phyloP scores from a whole-genome alignment of 2,329 filamentous ascomycete genomes.

The Ascochyta rabiei region DNA sequence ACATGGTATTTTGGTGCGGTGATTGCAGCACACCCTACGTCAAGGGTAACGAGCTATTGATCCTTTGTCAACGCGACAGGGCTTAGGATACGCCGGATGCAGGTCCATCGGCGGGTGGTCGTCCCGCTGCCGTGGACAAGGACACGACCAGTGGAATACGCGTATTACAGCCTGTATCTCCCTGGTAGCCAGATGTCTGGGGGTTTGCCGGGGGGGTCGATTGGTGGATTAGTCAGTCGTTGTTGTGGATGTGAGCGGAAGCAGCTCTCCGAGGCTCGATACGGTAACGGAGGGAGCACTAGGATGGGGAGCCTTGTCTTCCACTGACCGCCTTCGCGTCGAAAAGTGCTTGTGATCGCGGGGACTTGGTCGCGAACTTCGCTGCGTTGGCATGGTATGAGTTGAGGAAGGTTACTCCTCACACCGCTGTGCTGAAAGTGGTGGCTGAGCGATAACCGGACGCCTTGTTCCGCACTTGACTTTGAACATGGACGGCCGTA shows the following conservation, averaged over 20 bases:
- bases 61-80: constrained; percentile 5
- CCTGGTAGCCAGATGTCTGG: not conserved
- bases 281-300: constrained; percentile 21
- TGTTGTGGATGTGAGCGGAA: constrained; percentile 22
- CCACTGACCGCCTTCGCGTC: constrained; percentile 29
- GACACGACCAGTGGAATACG: constrained; percentile 18
- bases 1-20: too few species aligned
- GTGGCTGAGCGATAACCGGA: constrained; percentile 5
- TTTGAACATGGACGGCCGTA: not conserved
- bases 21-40: not conserved
- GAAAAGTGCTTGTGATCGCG: constrained; percentile 15
- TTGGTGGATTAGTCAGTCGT: not conserved
- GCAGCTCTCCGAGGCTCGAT: constrained; percentile 28
- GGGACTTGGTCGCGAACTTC: constrained; percentile 15
- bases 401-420: constrained; percentile 7
- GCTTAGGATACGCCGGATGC: constrained; percentile 21
- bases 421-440: constrained; percentile 23
- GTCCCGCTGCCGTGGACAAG: constrained; percentile 15
- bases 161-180: constrained; percentile 20
- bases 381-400: constrained; percentile 10
- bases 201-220: not conserved
- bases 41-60: not conserved
- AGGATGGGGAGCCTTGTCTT: constrained; percentile 29
- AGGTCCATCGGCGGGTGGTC: constrained; percentile 25
- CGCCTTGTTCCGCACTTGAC: not conserved